phyloP scores from a whole-genome alignment of 192 early-diverging fungal genomes.

The Lobosporangium transversale region DNA sequence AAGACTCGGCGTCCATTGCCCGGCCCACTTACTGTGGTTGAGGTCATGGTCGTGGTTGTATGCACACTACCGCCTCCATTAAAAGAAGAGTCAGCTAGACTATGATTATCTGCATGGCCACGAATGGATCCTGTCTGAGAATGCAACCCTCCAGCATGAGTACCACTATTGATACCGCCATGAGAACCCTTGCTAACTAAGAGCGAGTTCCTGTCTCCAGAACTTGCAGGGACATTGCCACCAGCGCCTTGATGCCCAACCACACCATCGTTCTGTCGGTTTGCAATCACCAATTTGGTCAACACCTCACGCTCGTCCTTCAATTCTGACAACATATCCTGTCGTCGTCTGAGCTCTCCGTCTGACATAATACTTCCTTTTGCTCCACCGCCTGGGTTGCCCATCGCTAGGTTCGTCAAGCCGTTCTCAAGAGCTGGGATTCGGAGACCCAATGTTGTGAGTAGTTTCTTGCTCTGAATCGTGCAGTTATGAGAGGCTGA shows the following conservation, averaged over 20 bases:
- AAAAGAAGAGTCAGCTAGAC: conserved; percentile 14
- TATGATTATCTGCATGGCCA: conserved; percentile 18
- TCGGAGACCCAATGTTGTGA: conserved; percentile 61
- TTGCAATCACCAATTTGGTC: conserved; percentile 65
- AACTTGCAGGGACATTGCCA: conserved; percentile 46
- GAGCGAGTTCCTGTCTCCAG: conserved; percentile 57
- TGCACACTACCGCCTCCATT: conserved; percentile 16
- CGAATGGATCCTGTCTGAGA: conserved; percentile 21
- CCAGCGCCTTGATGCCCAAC: conserved; percentile 49
- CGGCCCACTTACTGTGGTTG: conserved; percentile 2
- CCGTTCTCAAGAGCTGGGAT: conserved; percentile 64
- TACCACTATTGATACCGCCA: conserved; percentile 6
- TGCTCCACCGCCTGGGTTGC: conserved; percentile 33
- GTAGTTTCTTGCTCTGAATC: conserved; percentile 78
- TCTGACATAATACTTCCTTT: conserved; percentile 67
- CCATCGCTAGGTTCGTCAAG: conserved; percentile 61
- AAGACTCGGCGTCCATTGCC: conserved; percentile 67
- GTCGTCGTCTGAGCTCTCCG: conserved; percentile 79
- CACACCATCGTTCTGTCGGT: conserved; percentile 58
- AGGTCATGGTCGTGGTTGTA: neutral
- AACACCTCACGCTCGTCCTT: conserved; percentile 76
- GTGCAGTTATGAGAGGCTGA: conserved; percentile 80
- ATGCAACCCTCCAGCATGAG: neutral
- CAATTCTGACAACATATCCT: conserved; percentile 78
- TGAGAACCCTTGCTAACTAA: conserved; percentile 21